phyloP scores from a whole-genome alignment of 306 rosid genomes.

The Fragaria nilgerrensis region DNA sequence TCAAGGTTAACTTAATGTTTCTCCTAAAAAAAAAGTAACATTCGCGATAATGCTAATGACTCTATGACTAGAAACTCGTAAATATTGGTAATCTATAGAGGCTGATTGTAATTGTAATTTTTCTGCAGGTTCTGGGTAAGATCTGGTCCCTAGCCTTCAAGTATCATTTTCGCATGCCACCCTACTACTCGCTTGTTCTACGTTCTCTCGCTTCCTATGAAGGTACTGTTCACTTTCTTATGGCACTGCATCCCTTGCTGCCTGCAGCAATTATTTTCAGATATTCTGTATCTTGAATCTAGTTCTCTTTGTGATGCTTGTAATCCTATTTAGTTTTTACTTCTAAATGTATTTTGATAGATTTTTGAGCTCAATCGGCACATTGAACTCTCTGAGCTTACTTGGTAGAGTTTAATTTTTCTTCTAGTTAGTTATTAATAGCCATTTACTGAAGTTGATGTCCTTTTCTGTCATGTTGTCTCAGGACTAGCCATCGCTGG shows the following conservation, averaged over 20 bases:
- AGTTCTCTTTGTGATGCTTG: not conserved
- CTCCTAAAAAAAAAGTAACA: not conserved
- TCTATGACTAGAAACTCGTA: not conserved
- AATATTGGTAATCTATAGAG: not conserved
- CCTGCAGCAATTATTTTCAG: not conserved
- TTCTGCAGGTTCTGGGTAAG: conserved; percentile 83
- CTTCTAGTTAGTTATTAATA: not conserved
- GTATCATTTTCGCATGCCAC: conserved; percentile 96
- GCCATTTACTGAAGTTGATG: conserved; percentile 16
- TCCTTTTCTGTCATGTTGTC: conserved; percentile 17
- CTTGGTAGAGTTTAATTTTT: not conserved
- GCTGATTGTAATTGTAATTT: conserved; percentile 25
- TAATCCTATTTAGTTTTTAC: not conserved
- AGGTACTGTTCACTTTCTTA: conserved; percentile 46
- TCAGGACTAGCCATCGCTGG: conserved; percentile 88
- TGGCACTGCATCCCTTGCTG: not conserved
- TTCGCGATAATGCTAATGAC: not conserved
- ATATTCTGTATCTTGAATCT: conserved; percentile 7
- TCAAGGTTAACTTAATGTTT: not conserved
- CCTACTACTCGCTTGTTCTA: conserved; percentile 81
- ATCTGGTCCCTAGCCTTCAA: conserved; percentile 84
- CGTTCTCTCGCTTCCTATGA: conserved; percentile 93
- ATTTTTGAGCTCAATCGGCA: not conserved
- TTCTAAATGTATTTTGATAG: not conserved
- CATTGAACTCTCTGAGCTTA: not conserved